These are phyloP conservation scores for Aspergillus spinulosporus DNA, from an alignment of 2,329 filamentous ascomycete species.

Conservation along the genomic window DNA sequence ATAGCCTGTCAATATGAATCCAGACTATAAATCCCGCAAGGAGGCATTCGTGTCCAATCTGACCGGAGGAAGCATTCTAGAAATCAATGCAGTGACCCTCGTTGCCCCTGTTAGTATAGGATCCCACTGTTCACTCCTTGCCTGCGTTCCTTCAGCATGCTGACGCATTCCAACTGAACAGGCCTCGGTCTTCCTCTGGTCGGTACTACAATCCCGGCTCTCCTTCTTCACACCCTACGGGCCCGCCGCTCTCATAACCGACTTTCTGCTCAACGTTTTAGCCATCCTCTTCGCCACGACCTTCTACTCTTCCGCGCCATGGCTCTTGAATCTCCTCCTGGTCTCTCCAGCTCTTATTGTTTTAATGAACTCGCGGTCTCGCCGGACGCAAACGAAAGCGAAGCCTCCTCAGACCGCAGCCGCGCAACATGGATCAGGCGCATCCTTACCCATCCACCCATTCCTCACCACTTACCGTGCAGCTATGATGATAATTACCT, in stretches of 20 bases:
- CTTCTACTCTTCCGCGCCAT: constrained; percentile 72
- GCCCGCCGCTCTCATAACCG: constrained; percentile 66
- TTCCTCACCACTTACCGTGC: constrained; percentile 92
- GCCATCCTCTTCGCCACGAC: constrained; percentile 83
- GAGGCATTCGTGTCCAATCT: constrained; percentile 94
- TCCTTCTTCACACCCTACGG: constrained; percentile 80
- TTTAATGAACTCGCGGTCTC: constrained; percentile 45
- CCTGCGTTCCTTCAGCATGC: constrained; percentile 11
- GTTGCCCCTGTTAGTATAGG: constrained; percentile 71
- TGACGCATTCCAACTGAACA: constrained; percentile 40
- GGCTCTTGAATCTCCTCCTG: constrained; percentile 73
- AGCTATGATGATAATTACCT: constrained; percentile 87
- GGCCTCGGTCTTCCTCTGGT: constrained; percentile 84
- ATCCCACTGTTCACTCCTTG: not conserved
- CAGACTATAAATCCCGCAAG: constrained; percentile 84
- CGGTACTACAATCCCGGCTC: constrained; percentile 78
- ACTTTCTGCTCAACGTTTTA: constrained; percentile 84
- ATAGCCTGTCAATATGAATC: constrained; percentile 31
- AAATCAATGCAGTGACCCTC: constrained; percentile 83
- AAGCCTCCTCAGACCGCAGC: constrained; percentile 32
- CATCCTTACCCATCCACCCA: constrained; percentile 73
- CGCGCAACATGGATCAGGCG: constrained; percentile 25
- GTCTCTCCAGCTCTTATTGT: constrained; percentile 69
- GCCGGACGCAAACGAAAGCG: constrained; percentile 34
- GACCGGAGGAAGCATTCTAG: constrained; percentile 75